These are phyloP conservation scores for Mrakia blollopis DNA, from an alignment of 768 basidiomycete species.

Conservation along the genomic window DNA sequence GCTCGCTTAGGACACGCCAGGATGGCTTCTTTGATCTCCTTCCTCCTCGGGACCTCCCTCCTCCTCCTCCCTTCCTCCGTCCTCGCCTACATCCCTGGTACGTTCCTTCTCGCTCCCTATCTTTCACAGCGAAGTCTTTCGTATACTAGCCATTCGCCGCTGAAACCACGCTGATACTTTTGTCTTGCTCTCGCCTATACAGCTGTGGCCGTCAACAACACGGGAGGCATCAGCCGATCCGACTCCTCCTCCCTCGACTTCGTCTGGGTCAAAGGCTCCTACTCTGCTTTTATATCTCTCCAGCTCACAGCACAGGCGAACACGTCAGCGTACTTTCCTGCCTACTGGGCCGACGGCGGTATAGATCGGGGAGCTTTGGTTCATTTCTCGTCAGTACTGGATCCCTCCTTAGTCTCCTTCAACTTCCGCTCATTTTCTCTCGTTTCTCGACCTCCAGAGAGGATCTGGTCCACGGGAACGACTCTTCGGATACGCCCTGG, in stretches of 20 bases:
- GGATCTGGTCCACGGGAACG: conserved; percentile 40
- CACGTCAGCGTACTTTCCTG: conserved; percentile 31
- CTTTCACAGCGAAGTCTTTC: not conserved
- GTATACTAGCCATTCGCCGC: not conserved
- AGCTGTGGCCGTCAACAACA: conserved; percentile 65
- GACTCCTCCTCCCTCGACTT: conserved; percentile 55
- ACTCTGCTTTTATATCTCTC: conserved; percentile 13
- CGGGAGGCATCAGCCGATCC: conserved; percentile 53
- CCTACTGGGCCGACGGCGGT: conserved; percentile 39
- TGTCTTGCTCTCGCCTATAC: conserved; percentile 47
- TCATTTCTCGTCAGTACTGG: conserved; percentile 65
- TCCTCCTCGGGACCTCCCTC: not conserved
- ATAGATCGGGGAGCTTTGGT: conserved; percentile 72
- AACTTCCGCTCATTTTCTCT: not conserved
- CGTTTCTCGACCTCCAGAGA: conserved; percentile 10
- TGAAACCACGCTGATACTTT: not conserved
- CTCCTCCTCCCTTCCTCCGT: not conserved
- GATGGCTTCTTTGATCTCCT: not conserved
- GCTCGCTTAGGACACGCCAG: too few relatives aligned
- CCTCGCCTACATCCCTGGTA: conserved; percentile 20
- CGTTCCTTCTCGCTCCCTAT: not conserved
- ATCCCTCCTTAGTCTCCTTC: not conserved
- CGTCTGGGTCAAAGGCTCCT: conserved; percentile 30
- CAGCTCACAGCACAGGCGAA: conserved; percentile 56
- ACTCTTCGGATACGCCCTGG: conserved; percentile 72